These are phyloP conservation scores for Leccinum incarnatum DNA, from an alignment of 768 basidiomycete species.

Conservation along the genomic window DNA sequence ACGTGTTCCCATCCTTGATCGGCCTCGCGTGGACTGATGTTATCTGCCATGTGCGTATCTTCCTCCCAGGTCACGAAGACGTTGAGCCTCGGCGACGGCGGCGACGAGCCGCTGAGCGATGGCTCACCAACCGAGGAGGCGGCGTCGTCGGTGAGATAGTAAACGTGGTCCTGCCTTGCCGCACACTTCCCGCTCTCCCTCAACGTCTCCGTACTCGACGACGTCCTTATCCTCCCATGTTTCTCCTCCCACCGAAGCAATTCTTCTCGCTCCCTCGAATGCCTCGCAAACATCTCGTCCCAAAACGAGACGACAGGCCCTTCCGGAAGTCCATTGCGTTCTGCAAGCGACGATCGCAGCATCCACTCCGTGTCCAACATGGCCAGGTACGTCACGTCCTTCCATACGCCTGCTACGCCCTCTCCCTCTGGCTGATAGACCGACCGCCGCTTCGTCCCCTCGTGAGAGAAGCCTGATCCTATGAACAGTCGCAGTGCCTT, in stretches of 20 bases:
- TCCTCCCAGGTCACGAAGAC: constrained; percentile 14
- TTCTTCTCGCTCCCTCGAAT: constrained; percentile 56
- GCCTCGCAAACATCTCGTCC: constrained; percentile 61
- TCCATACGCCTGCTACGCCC: constrained; percentile 46
- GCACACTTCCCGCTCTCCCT: constrained; percentile 13
- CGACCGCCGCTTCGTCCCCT: constrained; percentile 59
- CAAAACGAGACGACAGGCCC: constrained; percentile 44
- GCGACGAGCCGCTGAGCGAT: constrained; percentile 15
- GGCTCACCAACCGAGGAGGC: constrained; percentile 16
- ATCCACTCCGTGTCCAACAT: constrained; percentile 63
- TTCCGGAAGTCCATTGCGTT: neutral
- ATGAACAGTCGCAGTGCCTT: constrained; percentile 48
- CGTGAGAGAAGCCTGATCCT: constrained; percentile 51
- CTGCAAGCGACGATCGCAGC: constrained; percentile 30
- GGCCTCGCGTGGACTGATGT: neutral
- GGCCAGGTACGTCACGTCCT: constrained; percentile 57
- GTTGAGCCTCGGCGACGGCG: constrained; percentile 21
- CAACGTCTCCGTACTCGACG: constrained; percentile 45
- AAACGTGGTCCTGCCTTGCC: constrained; percentile 6
- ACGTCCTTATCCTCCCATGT: constrained; percentile 29
- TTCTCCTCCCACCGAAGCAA: constrained; percentile 50
- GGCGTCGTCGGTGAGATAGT: constrained; percentile 15
- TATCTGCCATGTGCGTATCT: constrained; percentile 13
- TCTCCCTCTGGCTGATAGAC: constrained; percentile 42
- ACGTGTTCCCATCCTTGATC: constrained; percentile 15